phyloP scores from a whole-genome alignment of 345 rosid species.

The Dipteronia dyeriana region DNA sequence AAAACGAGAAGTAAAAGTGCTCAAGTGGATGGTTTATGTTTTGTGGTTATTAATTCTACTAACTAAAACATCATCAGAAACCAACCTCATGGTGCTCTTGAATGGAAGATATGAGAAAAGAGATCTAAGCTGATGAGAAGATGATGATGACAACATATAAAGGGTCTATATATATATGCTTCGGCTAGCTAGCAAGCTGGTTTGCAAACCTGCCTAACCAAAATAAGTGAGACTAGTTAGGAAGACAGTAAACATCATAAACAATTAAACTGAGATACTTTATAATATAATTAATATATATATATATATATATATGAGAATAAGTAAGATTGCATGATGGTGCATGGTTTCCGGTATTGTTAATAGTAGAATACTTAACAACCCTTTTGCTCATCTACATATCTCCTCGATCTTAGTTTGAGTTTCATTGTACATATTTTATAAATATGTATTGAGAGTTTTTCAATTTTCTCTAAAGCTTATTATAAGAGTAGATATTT shows the following conservation, averaged over 20 bases:
- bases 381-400: background rate
- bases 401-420: too few relatives aligned
- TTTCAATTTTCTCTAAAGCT: too few relatives aligned
- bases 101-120: background rate
- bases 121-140: background rate
- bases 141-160: background rate
- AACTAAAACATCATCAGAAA: background rate
- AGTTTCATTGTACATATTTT: too few relatives aligned
- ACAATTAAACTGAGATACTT: constrained; percentile 3
- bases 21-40: background rate
- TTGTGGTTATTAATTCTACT: background rate
- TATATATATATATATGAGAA: background rate
- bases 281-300: background rate
- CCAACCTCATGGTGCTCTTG: background rate
- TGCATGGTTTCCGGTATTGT: background rate
- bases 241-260: background rate
- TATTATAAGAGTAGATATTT: too few relatives aligned
- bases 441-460: too few relatives aligned
- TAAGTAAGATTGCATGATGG: constrained; percentile 5
- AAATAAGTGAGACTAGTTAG: background rate
- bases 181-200: constrained; percentile 6
- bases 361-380: background rate
- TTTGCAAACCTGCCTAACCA: constrained; percentile 8
- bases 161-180: background rate
- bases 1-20: background rate